Evolutionary conservation across 2,329 filamentous ascomycete genomes (phyloP), one percentile per base, ranked within the genome.

Genomic region (Fusarium sublunatum): DNA sequence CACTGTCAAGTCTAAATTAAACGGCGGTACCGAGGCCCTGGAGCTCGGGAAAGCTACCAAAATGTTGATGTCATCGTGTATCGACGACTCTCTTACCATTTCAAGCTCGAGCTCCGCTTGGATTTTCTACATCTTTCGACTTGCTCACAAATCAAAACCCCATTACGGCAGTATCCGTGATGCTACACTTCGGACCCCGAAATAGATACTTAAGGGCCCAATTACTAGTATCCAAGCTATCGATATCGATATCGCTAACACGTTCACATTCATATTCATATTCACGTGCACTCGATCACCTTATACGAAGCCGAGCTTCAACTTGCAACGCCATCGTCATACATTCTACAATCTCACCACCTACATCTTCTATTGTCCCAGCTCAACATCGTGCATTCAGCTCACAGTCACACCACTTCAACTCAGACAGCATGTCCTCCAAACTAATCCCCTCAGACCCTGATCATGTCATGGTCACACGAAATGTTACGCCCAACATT

Each of bases 381-480:
- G n/a, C 28, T 3, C 45, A 40, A 4, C 42, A 22, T 13, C 53
- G 40, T 34, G 29, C 45, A n/a, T 68, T 64, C 22, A 51, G 54
- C 10, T 64, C 58, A 28, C 56, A 58, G 15, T 35, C 50, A 52
- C 40, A 49, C 40, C 29, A 50, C 25, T 34, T 19, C 9, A 28
- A 24, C 11, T 48, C 48, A 29, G 15, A 66, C 68, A 72, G 49
- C 65, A 89, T 89, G 86, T 85, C 86, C 52, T 80, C 82, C 7
- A 84, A 87, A 70, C 84, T 92, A 52, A 83, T 91, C 53, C 89
- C 90, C 5, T 70, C 79, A 13, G 88, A 94, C 70, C 93, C 93
- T 11, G 85, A 88, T 15, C 87, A 91, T 72, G 88, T 95, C 64
- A 96, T 97, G 90, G 92, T 97, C 60, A 94, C 96, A 72, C 91